Evolutionary conservation across 2,329 filamentous ascomycete species (phyloP), one percentile per base, ranked within the genome.

Genomic region (Trichoderma koningiopsis): DNA sequence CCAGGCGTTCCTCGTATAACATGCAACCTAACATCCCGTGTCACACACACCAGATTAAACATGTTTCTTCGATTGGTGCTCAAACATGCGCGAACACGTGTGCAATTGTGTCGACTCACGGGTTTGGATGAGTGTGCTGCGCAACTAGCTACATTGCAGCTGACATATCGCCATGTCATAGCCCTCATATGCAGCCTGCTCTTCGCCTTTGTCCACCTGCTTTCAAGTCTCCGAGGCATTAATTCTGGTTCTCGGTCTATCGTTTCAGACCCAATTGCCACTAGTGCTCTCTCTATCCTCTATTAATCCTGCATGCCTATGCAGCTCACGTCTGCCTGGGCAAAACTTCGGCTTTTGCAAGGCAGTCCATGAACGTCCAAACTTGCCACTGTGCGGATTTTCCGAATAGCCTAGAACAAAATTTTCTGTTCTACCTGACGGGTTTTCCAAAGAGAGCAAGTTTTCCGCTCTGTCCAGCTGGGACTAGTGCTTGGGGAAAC

Each of bases 321-420:
- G 33, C 35, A 27, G 56, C 33, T 13, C 33, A 19, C 13, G 37
- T 37, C 22, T 24, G 43, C 49, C 61, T 49, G 40, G 60, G 60
- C 60, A 62, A 55, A 63, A 63, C 16, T 22, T 63, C 60, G 60
- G 60, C 3, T 49, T 62, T 56, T 65, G 33, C 53, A 47, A n/a
- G 24, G 29, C 52, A 24, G 27, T 24, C 24, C 24, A 55, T 29
- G 49, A 63, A 33, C 8, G 13, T 14, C 5, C 29, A 19, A 62
- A 43, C 49, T 57, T 33, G 62, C 62, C 62, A 65, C 62, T 57
- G 53, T 65, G 62, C 35, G 62, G 62, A 37, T n/a, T 57, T 49
- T 57, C 53, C 37, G 27, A 35, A 47, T 57, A 35, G 52, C 52
- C 37, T 47, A 24, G 37, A 57, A 57, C 19, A n/a, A 43, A 27